A percentile compares a stretch with the other conserved stretches of the same genome.
These are phyloP conservation scores for Sarcodon sp. DNA, from an alignment of 768 basidiomycete species.

Conservation along the genomic window DNA sequence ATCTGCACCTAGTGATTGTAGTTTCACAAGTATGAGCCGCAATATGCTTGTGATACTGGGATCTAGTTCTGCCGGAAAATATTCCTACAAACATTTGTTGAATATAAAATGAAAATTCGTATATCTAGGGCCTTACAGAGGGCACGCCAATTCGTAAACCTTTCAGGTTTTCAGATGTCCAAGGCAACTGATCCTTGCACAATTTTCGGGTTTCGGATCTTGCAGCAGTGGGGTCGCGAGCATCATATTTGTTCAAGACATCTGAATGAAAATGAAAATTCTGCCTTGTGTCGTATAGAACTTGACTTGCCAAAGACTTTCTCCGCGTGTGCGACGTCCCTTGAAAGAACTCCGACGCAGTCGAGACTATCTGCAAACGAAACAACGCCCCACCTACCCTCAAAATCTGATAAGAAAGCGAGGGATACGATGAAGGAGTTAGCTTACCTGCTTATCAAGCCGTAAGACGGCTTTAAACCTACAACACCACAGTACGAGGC, in stretches of 20 bases:
- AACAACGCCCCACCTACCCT: conserved; percentile 74
- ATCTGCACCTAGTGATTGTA: conserved; percentile 45
- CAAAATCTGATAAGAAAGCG: not conserved
- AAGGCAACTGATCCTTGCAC: not conserved
- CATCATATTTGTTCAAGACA: conserved; percentile 34
- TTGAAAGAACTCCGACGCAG: conserved; percentile 77
- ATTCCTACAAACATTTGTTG: conserved; percentile 35
- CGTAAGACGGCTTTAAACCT: conserved; percentile 93
- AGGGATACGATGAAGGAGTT: conserved; percentile 1
- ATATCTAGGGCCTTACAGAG: conserved; percentile 27
- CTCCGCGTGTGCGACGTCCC: conserved; percentile 32
- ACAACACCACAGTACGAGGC: conserved; percentile 90
- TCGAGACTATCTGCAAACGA: conserved; percentile 93
- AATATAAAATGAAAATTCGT: not conserved
- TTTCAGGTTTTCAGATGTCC: conserved; percentile 15
- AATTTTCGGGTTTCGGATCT: conserved; percentile 20
- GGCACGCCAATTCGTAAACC: conserved; percentile 69
- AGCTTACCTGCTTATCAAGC: conserved; percentile 72
- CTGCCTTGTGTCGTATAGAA: not conserved
- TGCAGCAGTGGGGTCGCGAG: conserved; percentile 65
- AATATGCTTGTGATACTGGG: conserved; percentile 29
- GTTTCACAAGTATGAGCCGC: conserved; percentile 27
- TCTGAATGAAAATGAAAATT: conserved; percentile 13
- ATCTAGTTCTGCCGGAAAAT: conserved; percentile 63
- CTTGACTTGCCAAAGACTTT: conserved; percentile 51